Percentiles rank a stretch among this genome's conserved stretches.
These are phyloP conservation scores for Coniosporium apollinis DNA, from an alignment of 495 filamentous ascomycete species.

Conservation along the genomic window DNA sequence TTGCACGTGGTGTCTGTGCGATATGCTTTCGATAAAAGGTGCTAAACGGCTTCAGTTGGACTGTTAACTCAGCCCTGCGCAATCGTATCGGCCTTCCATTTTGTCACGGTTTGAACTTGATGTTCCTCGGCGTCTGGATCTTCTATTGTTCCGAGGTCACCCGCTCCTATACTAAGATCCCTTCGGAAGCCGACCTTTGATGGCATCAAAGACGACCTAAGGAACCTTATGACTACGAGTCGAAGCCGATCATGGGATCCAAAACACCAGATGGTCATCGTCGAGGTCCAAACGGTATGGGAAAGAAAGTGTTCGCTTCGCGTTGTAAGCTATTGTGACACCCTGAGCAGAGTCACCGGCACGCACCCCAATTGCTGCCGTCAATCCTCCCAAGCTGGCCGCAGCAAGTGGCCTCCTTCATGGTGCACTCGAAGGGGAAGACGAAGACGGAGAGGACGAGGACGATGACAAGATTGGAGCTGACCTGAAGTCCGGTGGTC, in stretches of 20 bases:
- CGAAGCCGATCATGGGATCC: conserved; percentile 14
- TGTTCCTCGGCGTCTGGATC: too few relatives aligned
- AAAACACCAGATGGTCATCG: conserved; percentile 16
- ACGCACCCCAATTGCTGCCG: conserved; percentile 7
- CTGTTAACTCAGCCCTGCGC: too few relatives aligned
- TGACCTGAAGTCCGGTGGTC: conserved; percentile 10
- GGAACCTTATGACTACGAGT: conserved; percentile 5
- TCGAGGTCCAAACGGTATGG: conserved; percentile 15
- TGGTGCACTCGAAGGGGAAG: conserved; percentile 16
- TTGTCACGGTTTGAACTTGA: too few relatives aligned
- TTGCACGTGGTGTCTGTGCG: too few relatives aligned
- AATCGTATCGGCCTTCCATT: too few relatives aligned
- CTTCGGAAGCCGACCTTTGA: conserved; percentile 4
- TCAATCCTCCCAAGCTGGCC: conserved; percentile 15
- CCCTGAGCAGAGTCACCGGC: conserved; percentile 10
- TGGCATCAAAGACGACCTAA: conserved; percentile 5
- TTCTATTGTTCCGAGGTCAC: too few relatives aligned
- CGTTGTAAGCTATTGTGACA: conserved; percentile 6
- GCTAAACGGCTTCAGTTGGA: too few relatives aligned
- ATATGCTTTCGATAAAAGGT: too few relatives aligned
- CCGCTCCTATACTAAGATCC: too few relatives aligned
- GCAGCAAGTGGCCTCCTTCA: conserved; percentile 14
- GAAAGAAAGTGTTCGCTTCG: background rate
- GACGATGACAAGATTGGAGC: conserved; percentile 9
- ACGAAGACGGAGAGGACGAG: conserved; percentile 18